Evolutionary conservation across 2,329 filamentous ascomycete genomes (phyloP), one percentile per base, ranked within the genome.

Genomic region (Diplocarpon mali): DNA sequence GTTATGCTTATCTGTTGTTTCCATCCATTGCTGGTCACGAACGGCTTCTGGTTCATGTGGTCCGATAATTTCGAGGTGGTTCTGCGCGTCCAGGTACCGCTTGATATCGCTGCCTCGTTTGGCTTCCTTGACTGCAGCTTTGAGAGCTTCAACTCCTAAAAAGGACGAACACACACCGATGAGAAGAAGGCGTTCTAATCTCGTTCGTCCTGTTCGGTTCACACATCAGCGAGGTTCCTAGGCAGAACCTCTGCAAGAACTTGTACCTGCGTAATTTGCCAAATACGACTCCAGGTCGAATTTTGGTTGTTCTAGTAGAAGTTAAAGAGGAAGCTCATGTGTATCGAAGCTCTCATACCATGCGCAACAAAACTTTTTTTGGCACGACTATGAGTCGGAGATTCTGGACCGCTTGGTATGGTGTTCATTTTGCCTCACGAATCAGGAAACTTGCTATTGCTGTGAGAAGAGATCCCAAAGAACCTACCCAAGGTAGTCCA

Each of bases 231-330:
- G 31, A 35, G n/a, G 10, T 45, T 30, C 24, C 34, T 32, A 17
- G 24, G 17, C 7, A 15, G 35, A 14, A 43, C n/a, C 7, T 3
- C 16, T 16, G 17, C 27, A 27, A 12, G 30, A 9, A 42, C 5
- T 53, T 68, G 37, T 66, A 89, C 89, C 87, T 61, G 71, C 73
- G 65, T 96, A 98, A 61, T 95, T 94, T 53, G 82, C 74, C 40
- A 95, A 83, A 64, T 95, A 96, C 31, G 83, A 77, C 49, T 95
- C 87, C 35, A 98, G 75, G 58, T 96, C 92, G 55, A 96, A 82
- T 61, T 90, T 95, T 9, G 90, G 89, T 6, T 76, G 53, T 27
- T 58, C 57, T 60, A 37, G 15, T 13, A 36, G 29, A 24, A 44
- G 41, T 50, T 46, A 50, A 46, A 37, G 20, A 20, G 14, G 6